Base-by-base conservation (phyloP, 2,329 filamentous ascomycete species). In the Ceratocystis harringtonii region DNA sequence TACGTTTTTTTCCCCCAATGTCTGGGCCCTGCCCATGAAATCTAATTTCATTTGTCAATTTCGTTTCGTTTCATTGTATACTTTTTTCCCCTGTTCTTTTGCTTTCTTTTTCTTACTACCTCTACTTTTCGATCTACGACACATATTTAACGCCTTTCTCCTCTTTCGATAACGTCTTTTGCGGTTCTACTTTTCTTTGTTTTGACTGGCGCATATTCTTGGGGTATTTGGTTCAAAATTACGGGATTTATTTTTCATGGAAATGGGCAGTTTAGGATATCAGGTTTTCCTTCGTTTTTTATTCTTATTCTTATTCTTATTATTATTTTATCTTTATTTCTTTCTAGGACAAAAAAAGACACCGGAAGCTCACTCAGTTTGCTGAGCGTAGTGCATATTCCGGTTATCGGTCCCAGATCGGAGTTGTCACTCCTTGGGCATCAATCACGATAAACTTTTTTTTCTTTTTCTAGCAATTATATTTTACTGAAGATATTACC, bases 31-130 rank as follows among this genome's bases (percentile, higher is more conserved):
- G 43, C 7, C 22, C 19, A 28, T 62, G 60, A 19, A 36, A 44
- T 5, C 15, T 62, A 41, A 22, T 28, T 22, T 25, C 45, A 45
- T 22, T 25, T 19, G 32, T n/a, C 12, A 30, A 25, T 62, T 32
- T 61, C 12, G 61, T 62, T 67, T 64, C 48, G 48, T 52, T 61
- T 63, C 36, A 45, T 19, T 60, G 52, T 64, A 50, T 55, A 32
- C n/a, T 55, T 58, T 43, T 66, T 41, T 65, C 5, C 12, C 48
- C 50, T 61, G 19, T 65, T n/a, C 57, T 62, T n/a, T 25, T 67
- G 25, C 17, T 62, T 30, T 63, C 30, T 41, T 65, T 41, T 15
- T 41, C 36, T 41, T 41, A 15, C 36, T 5, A 41, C 50, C 57
- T 22, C 63, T 25, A 50, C 58, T n/a, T 32, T 68, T 52, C 48